phyloP scores from a whole-genome alignment of 2,329 filamentous ascomycete species.

The Trichoderma semiorbis region DNA sequence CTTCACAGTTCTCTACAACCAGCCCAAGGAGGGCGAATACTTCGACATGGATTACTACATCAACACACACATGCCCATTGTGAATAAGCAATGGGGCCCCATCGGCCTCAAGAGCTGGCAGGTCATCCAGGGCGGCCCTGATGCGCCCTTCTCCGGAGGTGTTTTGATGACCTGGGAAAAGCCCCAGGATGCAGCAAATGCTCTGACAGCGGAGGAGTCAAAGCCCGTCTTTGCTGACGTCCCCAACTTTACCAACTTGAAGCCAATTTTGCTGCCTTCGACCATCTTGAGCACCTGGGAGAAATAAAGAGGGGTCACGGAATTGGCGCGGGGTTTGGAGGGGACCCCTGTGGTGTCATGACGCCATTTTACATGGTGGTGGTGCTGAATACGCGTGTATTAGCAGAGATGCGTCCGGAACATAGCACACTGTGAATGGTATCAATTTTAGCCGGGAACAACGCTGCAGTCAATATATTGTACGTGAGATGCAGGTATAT shows the following conservation, averaged over 20 bases:
- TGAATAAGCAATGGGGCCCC: background rate
- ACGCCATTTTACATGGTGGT: background rate
- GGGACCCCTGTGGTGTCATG: background rate
- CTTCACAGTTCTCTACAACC: background rate
- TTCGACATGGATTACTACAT: constrained; percentile 12
- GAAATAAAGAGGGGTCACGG: background rate
- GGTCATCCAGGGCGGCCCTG: background rate
- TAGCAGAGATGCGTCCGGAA: background rate
- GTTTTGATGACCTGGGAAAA: background rate
- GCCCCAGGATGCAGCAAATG: background rate
- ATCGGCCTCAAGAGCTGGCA: constrained; percentile 2
- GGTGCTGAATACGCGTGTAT: background rate
- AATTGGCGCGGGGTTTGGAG: background rate
- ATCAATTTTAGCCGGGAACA: background rate
- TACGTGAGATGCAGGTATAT: background rate
- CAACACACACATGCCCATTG: constrained; percentile 9
- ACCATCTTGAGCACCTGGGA: background rate
- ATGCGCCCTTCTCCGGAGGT: background rate
- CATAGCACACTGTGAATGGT: background rate
- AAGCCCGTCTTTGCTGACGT: background rate
- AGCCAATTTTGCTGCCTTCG: background rate
- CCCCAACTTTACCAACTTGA: constrained; percentile 6
- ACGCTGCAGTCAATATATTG: background rate
- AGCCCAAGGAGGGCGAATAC: background rate
- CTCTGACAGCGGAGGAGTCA: background rate